Conservation (phyloP, 192 early-diverging fungal genomes). For the Entrophospora sp. region DNA sequence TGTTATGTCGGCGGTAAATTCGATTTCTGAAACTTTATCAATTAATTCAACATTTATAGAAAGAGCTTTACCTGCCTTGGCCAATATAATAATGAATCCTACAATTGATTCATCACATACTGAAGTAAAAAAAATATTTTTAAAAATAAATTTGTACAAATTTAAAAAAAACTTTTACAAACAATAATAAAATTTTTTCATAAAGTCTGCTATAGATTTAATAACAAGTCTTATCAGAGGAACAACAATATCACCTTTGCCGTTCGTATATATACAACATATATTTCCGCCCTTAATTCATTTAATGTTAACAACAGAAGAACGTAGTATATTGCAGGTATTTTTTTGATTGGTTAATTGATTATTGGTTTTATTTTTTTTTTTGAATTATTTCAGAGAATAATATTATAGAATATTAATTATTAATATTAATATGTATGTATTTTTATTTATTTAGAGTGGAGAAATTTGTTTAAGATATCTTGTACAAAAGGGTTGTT, state of each 20-base stretch:
- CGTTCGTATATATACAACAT: conserved; percentile 55
- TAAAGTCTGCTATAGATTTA: conserved; percentile 66
- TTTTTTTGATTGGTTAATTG: neutral
- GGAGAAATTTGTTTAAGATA: conserved; percentile 77
- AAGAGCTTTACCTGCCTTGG: conserved; percentile 66
- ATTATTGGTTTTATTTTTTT: neutral
- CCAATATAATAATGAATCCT: conserved; percentile 27
- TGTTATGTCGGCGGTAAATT: conserved; percentile 64
- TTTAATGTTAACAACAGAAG: conserved; percentile 55
- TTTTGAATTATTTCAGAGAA: too few relatives aligned
- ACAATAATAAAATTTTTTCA: too few relatives aligned
- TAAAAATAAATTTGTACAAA: neutral
- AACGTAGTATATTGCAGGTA: conserved; percentile 73
- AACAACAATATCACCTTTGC: conserved; percentile 65
- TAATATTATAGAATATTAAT: too few relatives aligned
- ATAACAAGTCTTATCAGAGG: conserved; percentile 62
- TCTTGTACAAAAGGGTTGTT: conserved; percentile 70
- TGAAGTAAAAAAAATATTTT: conserved; percentile 23
- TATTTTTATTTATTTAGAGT: conserved; percentile 35
- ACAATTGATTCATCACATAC: conserved; percentile 31
- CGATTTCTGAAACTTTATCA: conserved; percentile 71
- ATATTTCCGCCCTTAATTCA: conserved; percentile 79
- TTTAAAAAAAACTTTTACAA: too few relatives aligned
- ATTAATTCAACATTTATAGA: conserved; percentile 61
- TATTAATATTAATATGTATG: too few relatives aligned